phyloP scores from a whole-genome alignment of 257 asterid genomes.

The Coffea eugenioides region DNA sequence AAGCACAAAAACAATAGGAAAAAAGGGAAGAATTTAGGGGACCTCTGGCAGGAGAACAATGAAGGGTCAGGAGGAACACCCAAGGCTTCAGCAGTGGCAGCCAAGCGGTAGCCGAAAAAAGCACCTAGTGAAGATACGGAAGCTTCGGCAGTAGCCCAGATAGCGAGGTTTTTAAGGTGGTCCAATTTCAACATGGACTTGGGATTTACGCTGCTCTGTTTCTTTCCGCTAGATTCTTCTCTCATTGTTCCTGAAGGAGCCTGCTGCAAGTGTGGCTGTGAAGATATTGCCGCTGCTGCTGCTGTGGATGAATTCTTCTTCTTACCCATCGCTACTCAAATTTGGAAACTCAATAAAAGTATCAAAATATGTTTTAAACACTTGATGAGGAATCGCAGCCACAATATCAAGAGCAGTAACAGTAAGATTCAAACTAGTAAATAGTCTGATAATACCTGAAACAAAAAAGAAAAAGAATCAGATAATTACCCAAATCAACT shows the following conservation, averaged over 20 bases:
- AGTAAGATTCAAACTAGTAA: no score
- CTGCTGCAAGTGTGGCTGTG: neutral
- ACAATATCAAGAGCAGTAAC: no score
- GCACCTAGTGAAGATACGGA: conserved; percentile 59
- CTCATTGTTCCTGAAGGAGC: conserved; percentile 35
- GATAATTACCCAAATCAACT: no score
- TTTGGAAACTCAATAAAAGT: no score
- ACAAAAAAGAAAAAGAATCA: no score
- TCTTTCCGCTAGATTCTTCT: conserved; percentile 53
- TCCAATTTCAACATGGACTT: conserved; percentile 68
- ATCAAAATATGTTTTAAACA: no score
- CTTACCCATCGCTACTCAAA: neutral
- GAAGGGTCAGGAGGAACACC: conserved; percentile 54
- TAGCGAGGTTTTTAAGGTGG: conserved; percentile 57
- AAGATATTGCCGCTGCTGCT: neutral
- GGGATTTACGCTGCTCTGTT: conserved; percentile 38
- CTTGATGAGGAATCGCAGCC: no score
- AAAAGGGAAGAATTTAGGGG: no score
- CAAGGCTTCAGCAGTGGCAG: conserved; percentile 53
- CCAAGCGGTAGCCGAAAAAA: conserved; percentile 61
- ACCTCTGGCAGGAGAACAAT: conserved; percentile 70
- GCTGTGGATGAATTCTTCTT: neutral
- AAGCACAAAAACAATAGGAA: neutral
- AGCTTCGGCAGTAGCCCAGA: conserved; percentile 49
- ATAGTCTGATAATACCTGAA: no score